Percentiles rank a stretch among this genome's conserved stretches.
Conservation (phyloP, 2,329 filamentous ascomycete genomes). For the Eutypa lata region DNA sequence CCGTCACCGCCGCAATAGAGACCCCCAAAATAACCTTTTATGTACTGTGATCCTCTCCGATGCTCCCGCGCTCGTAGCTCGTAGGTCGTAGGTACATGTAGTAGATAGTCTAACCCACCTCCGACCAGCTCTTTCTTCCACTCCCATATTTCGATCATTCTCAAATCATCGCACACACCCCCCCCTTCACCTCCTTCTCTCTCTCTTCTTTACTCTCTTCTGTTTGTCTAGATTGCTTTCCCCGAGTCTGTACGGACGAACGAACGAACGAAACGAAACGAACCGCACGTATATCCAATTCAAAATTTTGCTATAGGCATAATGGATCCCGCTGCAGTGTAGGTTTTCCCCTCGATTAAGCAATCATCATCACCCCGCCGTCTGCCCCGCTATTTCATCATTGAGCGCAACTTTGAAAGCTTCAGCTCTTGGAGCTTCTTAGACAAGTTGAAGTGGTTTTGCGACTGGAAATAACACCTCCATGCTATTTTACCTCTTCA, state of each 20-base stretch:
- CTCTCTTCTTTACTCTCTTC: not conserved
- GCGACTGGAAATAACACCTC: constrained; percentile 1
- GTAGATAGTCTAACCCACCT: not conserved
- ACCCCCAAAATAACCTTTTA: not conserved
- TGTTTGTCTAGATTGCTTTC: not conserved
- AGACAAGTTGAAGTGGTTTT: not conserved
- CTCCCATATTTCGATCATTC: not conserved
- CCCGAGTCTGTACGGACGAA: not conserved
- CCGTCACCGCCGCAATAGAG: not conserved
- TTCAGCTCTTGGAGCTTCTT: constrained; percentile 9
- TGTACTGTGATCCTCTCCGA: not conserved
- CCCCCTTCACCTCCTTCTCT: not conserved
- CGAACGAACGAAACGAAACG: constrained; percentile 8
- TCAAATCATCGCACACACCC: not conserved
- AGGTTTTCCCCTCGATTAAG: constrained; percentile 17
- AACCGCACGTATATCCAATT: too few relatives aligned
- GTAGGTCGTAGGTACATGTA: not conserved
- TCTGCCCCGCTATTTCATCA: constrained; percentile 29
- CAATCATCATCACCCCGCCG: constrained; percentile 18
- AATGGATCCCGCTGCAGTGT: constrained; percentile 30
- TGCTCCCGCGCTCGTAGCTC: not conserved
- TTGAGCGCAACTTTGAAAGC: constrained; percentile 11
- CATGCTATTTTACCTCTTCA: constrained; percentile 18
- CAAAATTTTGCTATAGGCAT: constrained; percentile 8
- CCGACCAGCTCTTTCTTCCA: not conserved